Percentiles rank a stretch among this genome's conserved stretches.
These are phyloP conservation scores for Colletotrichum tabaci DNA, from an alignment of 2,329 filamentous ascomycete species.

Conservation along the genomic window DNA sequence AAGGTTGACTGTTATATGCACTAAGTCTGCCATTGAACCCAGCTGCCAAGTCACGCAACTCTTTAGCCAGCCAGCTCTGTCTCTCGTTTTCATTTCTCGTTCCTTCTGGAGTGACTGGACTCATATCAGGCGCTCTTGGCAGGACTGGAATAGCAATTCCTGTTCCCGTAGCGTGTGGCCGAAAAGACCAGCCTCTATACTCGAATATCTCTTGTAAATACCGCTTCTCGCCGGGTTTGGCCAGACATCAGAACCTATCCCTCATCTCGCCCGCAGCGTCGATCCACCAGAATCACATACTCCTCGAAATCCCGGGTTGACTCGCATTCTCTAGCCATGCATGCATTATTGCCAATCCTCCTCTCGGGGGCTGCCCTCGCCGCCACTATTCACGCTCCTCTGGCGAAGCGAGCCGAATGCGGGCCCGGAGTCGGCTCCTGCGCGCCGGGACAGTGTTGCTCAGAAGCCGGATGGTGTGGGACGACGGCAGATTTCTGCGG, in stretches of 20 bases:
- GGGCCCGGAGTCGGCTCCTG: slow-evolving; percentile 55
- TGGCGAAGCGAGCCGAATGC: slow-evolving; percentile 47
- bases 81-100: not conserved
- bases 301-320: slow-evolving; percentile 23
- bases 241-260: not conserved
- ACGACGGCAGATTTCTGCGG: slow-evolving; percentile 52
- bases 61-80: slow-evolving; percentile 8
- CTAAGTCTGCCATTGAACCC: slow-evolving; percentile 24
- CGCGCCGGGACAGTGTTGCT: slow-evolving; percentile 53
- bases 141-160: slow-evolving; percentile 5
- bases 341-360: slow-evolving; percentile 36
- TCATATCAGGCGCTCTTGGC: slow-evolving; percentile 28
- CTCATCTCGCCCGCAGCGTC: slow-evolving; percentile 29
- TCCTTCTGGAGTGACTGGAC: not conserved
- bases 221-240: slow-evolving; percentile 22
- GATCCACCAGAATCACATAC: slow-evolving; percentile 39
- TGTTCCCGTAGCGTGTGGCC: not conserved
- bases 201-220: slow-evolving; percentile 36
- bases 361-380: slow-evolving; percentile 36
- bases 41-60: slow-evolving; percentile 26
- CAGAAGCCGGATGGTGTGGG: slow-evolving; percentile 56
- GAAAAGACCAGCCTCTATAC: slow-evolving; percentile 1
- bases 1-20: slow-evolving; percentile 22
- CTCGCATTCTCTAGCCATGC: slow-evolving; percentile 30
- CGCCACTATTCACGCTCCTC: slow-evolving; percentile 34